Percentiles rank a stretch among this genome's conserved stretches.
These are phyloP conservation scores for Boletus insuetus DNA, from an alignment of 768 basidiomycete species.

Conservation along the genomic window DNA sequence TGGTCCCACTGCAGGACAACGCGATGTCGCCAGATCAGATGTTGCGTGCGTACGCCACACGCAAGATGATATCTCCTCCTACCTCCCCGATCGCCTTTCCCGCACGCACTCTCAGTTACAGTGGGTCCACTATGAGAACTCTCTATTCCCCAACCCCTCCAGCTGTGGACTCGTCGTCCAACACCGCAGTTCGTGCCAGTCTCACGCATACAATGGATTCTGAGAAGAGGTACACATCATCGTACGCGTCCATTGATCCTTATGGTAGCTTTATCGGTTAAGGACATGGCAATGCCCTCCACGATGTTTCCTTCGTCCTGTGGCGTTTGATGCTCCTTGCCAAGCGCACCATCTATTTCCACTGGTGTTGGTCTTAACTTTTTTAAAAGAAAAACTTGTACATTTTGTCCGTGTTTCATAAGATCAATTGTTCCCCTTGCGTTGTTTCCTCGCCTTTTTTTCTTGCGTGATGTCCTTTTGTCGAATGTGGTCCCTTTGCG, in stretches of 20 bases:
- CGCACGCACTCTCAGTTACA: constrained; percentile 22
- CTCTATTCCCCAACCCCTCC: constrained; percentile 25
- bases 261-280: constrained; percentile 17
- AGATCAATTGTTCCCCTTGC: background rate
- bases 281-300: background rate
- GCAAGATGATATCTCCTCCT: constrained; percentile 36
- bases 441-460: background rate
- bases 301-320: background rate
- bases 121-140: constrained; percentile 27
- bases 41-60: constrained; percentile 68
- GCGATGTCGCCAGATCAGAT: constrained; percentile 69
- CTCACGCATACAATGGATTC: constrained; percentile 5
- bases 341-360: background rate
- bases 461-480: constrained; percentile 5
- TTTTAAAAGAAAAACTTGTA: constrained; percentile 12
- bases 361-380: background rate
- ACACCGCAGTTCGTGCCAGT: constrained; percentile 1
- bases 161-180: constrained; percentile 7
- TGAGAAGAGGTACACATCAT: constrained; percentile 26
- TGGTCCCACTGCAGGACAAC: constrained; percentile 41
- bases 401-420: constrained; percentile 12
- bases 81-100: constrained; percentile 32
- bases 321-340: background rate
- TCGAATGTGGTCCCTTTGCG: background rate
- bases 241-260: constrained; percentile 26